Conservation (phyloP, 192 early-diverging fungal genomes). For the Pilobolus umbonatus region DNA sequence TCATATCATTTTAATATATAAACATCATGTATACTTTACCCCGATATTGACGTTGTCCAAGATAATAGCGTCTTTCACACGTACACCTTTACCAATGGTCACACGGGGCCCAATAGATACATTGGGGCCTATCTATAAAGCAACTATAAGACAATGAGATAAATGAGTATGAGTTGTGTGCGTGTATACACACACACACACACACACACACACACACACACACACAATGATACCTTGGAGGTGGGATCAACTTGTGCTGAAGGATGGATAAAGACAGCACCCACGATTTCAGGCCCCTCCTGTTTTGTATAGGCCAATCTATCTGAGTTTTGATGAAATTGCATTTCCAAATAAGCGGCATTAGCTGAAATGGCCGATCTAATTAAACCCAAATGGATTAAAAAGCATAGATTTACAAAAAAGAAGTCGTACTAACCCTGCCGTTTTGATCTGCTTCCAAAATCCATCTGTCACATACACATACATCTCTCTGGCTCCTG, state of each 20-base stretch:
- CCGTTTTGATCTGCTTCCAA: conserved; percentile 98
- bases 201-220: too few relatives aligned
- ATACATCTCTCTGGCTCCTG: conserved; percentile 83
- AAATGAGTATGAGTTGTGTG: too few relatives aligned
- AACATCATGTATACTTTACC: conserved; percentile 11
- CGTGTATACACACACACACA: too few relatives aligned
- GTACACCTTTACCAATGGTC: conserved; percentile 84
- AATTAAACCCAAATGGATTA: not conserved
- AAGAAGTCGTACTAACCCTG: conserved; percentile 16
- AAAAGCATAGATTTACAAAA: not conserved
- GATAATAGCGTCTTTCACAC: conserved; percentile 89
- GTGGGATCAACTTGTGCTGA: conserved; percentile 90
- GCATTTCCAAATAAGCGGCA: conserved; percentile 85
- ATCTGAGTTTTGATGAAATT: conserved; percentile 54
- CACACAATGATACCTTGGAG: too few relatives aligned
- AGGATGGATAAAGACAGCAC: conserved; percentile 92
- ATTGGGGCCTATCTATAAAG: conserved; percentile 79
- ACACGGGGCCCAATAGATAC: conserved; percentile 91
- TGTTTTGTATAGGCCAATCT: conserved; percentile 48
- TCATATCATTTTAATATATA: not conserved
- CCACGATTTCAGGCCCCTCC: conserved; percentile 73
- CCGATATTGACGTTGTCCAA: conserved; percentile 87
- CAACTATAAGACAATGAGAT: too few relatives aligned
- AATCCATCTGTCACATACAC: conserved; percentile 82
- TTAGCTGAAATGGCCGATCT: conserved; percentile 93